phyloP scores from a whole-genome alignment of 495 filamentous ascomycete species.

The Ramalina peruviana region DNA sequence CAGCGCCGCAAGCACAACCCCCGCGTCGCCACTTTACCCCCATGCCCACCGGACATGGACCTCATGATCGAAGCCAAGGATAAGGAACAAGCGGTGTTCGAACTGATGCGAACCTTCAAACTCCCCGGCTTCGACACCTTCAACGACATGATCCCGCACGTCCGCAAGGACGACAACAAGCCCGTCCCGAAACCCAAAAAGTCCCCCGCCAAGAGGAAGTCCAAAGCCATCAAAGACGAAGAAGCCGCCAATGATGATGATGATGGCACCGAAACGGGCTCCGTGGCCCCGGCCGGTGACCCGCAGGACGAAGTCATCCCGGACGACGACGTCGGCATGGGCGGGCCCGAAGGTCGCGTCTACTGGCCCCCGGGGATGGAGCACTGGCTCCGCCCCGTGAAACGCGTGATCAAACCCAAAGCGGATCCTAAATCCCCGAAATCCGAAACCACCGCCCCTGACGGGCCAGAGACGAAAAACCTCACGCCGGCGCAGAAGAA shows the following conservation, averaged over 20 bases:
- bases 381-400: constrained; percentile 74
- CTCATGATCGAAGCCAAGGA: constrained; percentile 98
- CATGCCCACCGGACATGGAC: constrained; percentile 71
- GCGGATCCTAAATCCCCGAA: constrained; percentile 14
- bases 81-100: constrained; percentile 94
- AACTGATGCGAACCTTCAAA: constrained; percentile 77
- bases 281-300: constrained; percentile 26
- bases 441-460: constrained; percentile 6
- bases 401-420: constrained; percentile 54
- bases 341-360: constrained; percentile 69
- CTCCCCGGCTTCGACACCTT: constrained; percentile 63
- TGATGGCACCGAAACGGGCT: constrained; percentile 28
- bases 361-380: constrained; percentile 89
- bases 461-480: constrained; percentile 9
- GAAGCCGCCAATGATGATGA: constrained; percentile 34
- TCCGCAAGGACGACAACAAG: constrained; percentile 66
- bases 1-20: constrained; percentile 76
- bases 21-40: constrained; percentile 63
- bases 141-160: constrained; percentile 66
- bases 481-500: constrained; percentile 21
- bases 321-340: constrained; percentile 73
- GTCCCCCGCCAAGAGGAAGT: constrained; percentile 36
- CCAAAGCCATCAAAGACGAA: constrained; percentile 31
- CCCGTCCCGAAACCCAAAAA: constrained; percentile 33
- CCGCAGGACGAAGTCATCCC: constrained; percentile 29